Evolutionary conservation across 306 rosid genomes (phyloP), one percentile per base, ranked within the genome.

Genomic region (Castanospermum australe): DNA sequence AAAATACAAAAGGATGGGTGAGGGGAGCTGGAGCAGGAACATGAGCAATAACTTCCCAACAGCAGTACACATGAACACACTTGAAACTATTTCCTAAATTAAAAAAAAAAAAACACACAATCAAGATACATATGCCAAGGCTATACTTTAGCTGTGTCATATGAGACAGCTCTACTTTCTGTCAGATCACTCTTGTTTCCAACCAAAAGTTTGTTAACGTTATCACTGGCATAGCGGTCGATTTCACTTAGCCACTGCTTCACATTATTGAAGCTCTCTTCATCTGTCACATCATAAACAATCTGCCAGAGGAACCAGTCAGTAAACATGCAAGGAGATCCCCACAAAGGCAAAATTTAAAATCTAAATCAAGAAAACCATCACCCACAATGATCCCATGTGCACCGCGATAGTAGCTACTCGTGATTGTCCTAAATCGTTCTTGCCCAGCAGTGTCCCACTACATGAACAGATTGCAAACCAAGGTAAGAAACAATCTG

Each of bases 371-470:
- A 64, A 32, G 54, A 86, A 64, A 82, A 56, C 2, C 30, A 74
- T 39, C 79, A 84, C 90, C 35, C 72, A 87, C 90, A 78, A 87
- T 87, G 88, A 87, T 87, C 41, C 90, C 90, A 78, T 87, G 90
- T 69, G 90, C 90, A 57, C 90, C 88, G 1, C 88, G 87, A 71
- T 87, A 87, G 86, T 87, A 87, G 86, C 90, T 87, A 47, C 90
- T 87, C 81, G 90, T 87, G 56, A 87, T 87, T 24, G 90, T 87
- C 44, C 90, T 82, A 59, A 87, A 87, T 63, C 90, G 85, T 81
- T 87, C 90, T 84, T 87, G 90, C 8, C 90, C 90, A 1, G 90
- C 90, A 38, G 90, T 87, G 83, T 87, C 90, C 90, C 90, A 87
- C 90, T 87, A 52, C 80, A 73, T 45, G 48, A 83, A 77, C 74